Evolutionary conservation across 805 yeast species (phyloP).

Genomic region (Schwanniomyces sp.): DNA sequence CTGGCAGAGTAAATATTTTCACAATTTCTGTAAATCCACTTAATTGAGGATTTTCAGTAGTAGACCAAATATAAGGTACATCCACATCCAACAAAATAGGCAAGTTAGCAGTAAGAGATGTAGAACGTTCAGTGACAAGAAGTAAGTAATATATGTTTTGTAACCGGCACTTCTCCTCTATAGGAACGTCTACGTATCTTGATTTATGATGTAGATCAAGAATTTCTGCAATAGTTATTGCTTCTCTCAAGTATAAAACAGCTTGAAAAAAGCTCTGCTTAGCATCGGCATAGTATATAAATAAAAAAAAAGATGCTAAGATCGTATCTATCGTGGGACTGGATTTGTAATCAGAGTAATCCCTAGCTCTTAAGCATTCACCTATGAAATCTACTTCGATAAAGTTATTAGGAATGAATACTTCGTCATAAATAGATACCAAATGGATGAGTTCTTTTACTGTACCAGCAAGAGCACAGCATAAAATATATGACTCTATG

Average conservation of each 20-base stretch:
- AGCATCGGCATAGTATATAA: slow-evolving; percentile 31
- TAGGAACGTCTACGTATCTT: slow-evolving; percentile 21
- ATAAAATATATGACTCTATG: slow-evolving; percentile 25
- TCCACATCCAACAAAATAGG: slow-evolving; percentile 38
- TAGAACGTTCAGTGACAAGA: slow-evolving; percentile 38
- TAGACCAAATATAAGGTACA: slow-evolving; percentile 32
- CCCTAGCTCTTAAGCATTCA: slow-evolving; percentile 29
- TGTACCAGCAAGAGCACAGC: slow-evolving; percentile 38
- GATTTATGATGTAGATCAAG: slow-evolving; percentile 31
- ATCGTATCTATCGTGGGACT: slow-evolving; percentile 27
- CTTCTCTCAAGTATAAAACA: slow-evolving; percentile 34
- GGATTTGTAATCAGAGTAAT: slow-evolving; percentile 23
- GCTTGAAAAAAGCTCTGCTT: slow-evolving; percentile 27
- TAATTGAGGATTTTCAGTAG: slow-evolving; percentile 36
- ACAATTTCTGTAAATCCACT: slow-evolving; percentile 36
- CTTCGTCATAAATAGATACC: slow-evolving; percentile 11
- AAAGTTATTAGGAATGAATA: slow-evolving; percentile 1
- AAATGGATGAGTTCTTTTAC: slow-evolving; percentile 23
- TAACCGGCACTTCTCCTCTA: slow-evolving; percentile 37
- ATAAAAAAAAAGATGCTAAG: slow-evolving; percentile 35
- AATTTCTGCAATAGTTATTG: slow-evolving; percentile 38
- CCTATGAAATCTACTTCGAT: slow-evolving; percentile 17
- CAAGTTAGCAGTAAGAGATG: slow-evolving; percentile 36
- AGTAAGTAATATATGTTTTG: slow-evolving; percentile 36
- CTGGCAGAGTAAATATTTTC: slow-evolving; percentile 38